phyloP scores from a whole-genome alignment of 495 filamentous ascomycete genomes.

The Sphaerosporella brunnea region DNA sequence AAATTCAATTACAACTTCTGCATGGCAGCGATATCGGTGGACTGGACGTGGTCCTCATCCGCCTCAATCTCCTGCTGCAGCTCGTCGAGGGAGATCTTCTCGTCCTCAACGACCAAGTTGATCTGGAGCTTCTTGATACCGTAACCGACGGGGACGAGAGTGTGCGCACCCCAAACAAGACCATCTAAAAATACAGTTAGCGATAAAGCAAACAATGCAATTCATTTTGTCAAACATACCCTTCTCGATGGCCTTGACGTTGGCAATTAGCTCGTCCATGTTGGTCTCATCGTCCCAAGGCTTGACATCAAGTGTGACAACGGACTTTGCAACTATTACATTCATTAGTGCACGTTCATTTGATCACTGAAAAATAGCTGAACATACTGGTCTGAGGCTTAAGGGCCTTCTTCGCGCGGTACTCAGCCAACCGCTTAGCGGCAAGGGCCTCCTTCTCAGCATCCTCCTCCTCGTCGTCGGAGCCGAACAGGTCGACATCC shows the following conservation, averaged over 20 bases:
- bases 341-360: not conserved
- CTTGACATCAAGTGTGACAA: conserved; percentile 93
- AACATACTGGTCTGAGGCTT: conserved; percentile 20
- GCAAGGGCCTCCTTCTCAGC: conserved; percentile 62
- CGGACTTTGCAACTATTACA: conserved; percentile 63
- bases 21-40: conserved; percentile 74
- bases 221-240: conserved; percentile 26
- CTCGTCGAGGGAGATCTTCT: conserved; percentile 78
- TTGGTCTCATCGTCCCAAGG: conserved; percentile 61
- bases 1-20: conserved; percentile 54
- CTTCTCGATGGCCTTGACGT: conserved; percentile 72
- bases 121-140: conserved; percentile 99
- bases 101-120: conserved; percentile 92
- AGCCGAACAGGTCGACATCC: conserved; percentile 76
- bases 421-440: conserved; percentile 76
- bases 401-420: conserved; percentile 80
- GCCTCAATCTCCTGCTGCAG: conserved; percentile 73
- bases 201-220: not conserved
- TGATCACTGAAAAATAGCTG: no score
- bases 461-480: conserved; percentile 84
- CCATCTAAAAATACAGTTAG: conserved; percentile 36
- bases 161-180: conserved; percentile 87
- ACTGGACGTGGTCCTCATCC: conserved; percentile 95
- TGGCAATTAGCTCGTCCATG: conserved; percentile 55
- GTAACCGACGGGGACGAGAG: conserved; percentile 76